These are phyloP conservation scores for Fragaria vesca DNA, from an alignment of 306 rosid species.

Conservation along the genomic window DNA sequence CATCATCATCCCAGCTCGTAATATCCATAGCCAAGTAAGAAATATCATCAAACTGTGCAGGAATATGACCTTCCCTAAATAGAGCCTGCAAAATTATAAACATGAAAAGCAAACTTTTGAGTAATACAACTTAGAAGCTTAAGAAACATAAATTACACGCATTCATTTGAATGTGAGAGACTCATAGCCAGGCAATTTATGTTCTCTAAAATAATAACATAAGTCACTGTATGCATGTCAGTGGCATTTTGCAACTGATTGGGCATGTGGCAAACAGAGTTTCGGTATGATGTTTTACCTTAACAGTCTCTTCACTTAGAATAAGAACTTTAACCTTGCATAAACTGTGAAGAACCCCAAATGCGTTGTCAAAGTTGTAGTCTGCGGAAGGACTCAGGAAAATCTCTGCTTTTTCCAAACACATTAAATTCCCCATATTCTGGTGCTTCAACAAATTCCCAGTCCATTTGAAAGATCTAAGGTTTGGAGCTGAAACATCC, in stretches of 20 bases:
- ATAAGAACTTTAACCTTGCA: slow-evolving; percentile 4
- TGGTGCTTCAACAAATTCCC: slow-evolving; percentile 11
- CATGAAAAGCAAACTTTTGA: neutral
- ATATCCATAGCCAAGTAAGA: neutral
- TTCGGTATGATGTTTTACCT: neutral
- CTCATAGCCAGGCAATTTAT: neutral
- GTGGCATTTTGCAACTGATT: neutral
- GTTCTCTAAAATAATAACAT: neutral
- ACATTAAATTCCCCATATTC: neutral
- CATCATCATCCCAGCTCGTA: slow-evolving; percentile 9
- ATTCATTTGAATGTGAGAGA: neutral
- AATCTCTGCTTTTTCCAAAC: slow-evolving; percentile 9
- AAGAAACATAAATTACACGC: neutral
- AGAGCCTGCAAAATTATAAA: slow-evolving; percentile 12
- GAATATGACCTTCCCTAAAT: neutral
- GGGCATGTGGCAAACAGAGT: neutral
- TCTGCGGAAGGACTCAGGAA: neutral
- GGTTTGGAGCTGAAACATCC: slow-evolving; percentile 10
- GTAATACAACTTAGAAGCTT: neutral
- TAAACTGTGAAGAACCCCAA: slow-evolving; percentile 12
- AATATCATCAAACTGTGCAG: neutral
- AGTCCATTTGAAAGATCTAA: slow-evolving; percentile 1
- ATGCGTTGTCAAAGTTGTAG: neutral
- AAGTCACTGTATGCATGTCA: neutral
- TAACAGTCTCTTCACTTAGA: neutral